Conservation (phyloP, 2,329 filamentous ascomycete genomes). For the Dactylellina haptotyla region DNA sequence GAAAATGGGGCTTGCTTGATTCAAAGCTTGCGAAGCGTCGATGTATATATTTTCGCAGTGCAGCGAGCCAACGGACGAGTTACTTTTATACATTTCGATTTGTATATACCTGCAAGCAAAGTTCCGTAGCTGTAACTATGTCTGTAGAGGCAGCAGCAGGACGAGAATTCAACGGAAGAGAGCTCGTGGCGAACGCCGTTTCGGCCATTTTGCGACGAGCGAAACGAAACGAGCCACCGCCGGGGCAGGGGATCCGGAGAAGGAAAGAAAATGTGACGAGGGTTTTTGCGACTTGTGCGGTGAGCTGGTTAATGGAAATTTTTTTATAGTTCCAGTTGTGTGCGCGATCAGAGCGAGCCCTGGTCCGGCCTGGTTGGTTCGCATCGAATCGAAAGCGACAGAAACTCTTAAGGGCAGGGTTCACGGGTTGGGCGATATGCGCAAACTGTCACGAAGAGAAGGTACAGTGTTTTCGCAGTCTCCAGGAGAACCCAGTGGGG, state of each 20-base stretch:
- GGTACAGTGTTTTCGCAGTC: conserved; percentile 16
- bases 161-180: conserved; percentile 31
- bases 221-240: not conserved
- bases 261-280: conserved; percentile 33
- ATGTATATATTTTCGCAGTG: not conserved
- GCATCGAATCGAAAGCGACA: conserved; percentile 49
- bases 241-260: not conserved
- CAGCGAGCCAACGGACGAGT: too few relatives aligned
- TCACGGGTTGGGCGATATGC: conserved; percentile 37
- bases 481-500: not conserved
- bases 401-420: conserved; percentile 36
- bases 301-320: conserved; percentile 35
- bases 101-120: conserved; percentile 23
- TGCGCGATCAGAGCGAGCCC: conserved; percentile 39
- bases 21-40: not conserved
- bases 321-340: conserved; percentile 23
- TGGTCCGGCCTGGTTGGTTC: conserved; percentile 34
- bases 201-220: conserved; percentile 32
- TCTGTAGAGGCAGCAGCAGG: conserved; percentile 17
- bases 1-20: conserved; percentile 3
- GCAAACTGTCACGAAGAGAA: conserved; percentile 34
- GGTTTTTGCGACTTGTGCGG: conserved; percentile 32
- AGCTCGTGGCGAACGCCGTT: conserved; percentile 20
- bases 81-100: conserved; percentile 12
- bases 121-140: conserved; percentile 2